phyloP scores from a whole-genome alignment of 2,329 filamentous ascomycete genomes.

The Chaetomiaceae sp. region DNA sequence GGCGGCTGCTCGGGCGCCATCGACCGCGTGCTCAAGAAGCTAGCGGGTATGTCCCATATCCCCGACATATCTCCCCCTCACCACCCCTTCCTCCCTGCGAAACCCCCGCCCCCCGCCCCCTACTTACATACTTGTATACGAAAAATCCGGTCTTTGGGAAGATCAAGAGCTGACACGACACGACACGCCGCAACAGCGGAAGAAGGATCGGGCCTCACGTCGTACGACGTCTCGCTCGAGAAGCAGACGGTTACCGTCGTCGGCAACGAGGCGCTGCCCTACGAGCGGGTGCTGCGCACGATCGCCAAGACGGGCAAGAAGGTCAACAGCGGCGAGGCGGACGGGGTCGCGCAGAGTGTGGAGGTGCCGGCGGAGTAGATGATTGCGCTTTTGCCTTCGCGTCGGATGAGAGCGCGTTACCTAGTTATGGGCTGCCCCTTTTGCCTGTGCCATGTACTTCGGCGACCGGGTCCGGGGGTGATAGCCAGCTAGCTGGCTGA shows the following conservation, averaged over 20 bases:
- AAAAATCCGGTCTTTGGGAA: too few relatives aligned
- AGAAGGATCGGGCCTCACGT: too few relatives aligned
- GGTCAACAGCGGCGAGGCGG: conserved; percentile 70
- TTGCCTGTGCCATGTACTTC: too few relatives aligned
- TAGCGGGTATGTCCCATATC: conserved; percentile 65
- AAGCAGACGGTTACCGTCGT: conserved; percentile 76
- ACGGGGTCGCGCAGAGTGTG: conserved; percentile 48
- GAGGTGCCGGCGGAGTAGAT: conserved; percentile 16
- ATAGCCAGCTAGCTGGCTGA: not conserved
- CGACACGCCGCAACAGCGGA: too few relatives aligned
- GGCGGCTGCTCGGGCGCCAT: conserved; percentile 93
- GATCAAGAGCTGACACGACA: conserved; percentile 25
- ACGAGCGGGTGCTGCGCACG: conserved; percentile 76
- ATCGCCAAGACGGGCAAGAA: conserved; percentile 96
- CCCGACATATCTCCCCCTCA: not conserved
- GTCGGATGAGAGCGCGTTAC: too few relatives aligned
- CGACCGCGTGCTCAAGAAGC: conserved; percentile 85
- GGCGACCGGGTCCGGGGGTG: too few relatives aligned
- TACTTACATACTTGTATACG: too few relatives aligned
- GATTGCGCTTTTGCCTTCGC: not conserved
- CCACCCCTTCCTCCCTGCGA: not conserved
- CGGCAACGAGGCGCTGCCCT: conserved; percentile 64
- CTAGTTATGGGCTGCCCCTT: too few relatives aligned
- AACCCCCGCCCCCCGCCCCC: not conserved
- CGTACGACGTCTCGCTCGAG: conserved; percentile 63